These are phyloP conservation scores for Zarea fungicola DNA, from an alignment of 2,329 filamentous ascomycete species.

Conservation along the genomic window DNA sequence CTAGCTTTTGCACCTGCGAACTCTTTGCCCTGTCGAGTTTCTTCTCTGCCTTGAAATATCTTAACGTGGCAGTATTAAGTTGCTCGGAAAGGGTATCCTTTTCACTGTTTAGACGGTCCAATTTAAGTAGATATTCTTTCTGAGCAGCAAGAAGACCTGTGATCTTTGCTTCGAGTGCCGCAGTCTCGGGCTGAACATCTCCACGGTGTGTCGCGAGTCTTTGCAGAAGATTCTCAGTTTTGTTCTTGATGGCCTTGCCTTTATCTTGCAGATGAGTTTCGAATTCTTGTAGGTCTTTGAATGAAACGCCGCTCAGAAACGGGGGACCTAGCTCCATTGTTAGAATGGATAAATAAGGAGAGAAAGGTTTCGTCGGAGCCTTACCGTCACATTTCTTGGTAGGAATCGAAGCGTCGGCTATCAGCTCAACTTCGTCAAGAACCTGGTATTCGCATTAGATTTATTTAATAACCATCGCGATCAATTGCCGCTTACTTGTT, in stretches of 20 bases:
- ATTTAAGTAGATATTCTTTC: conserved; percentile 71
- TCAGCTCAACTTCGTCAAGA: conserved; percentile 57
- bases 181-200: conserved; percentile 59
- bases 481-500: conserved; percentile 60
- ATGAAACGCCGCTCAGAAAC: conserved; percentile 54
- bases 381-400: conserved; percentile 39
- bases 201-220: conserved; percentile 48
- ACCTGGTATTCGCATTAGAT: conserved; percentile 36
- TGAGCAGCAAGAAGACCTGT: conserved; percentile 71
- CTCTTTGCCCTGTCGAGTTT: conserved; percentile 88
- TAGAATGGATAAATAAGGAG: too few relatives aligned
- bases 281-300: conserved; percentile 66
- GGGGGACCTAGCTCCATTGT: conserved; percentile 37
- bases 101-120: conserved; percentile 70
- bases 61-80: conserved; percentile 79
- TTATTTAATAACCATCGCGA: background rate
- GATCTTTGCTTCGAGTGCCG: conserved; percentile 69
- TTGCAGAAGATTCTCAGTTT: conserved; percentile 64
- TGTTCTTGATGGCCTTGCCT: conserved; percentile 68
- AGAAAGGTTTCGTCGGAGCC: too few relatives aligned
- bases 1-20: conserved; percentile 82
- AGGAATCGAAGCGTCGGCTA: conserved; percentile 48
- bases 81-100: conserved; percentile 83
- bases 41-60: conserved; percentile 94
- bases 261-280: conserved; percentile 74